Conservation (phyloP, 805 yeast species). For the Alloascoidea africana region DNA sequence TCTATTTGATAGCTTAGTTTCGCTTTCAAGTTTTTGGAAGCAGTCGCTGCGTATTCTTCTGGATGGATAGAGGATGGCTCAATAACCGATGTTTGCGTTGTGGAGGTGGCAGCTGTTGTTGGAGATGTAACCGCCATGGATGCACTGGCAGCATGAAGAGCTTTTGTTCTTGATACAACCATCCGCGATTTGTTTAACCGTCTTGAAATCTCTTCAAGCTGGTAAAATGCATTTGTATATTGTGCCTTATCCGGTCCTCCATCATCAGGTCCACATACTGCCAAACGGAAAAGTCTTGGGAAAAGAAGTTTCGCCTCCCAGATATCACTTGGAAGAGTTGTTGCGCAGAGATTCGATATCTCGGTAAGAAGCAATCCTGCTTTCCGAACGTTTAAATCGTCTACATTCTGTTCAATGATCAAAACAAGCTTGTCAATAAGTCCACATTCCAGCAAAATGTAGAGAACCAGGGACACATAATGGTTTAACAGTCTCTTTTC, state of each 20-base stretch:
- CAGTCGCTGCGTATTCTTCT: conserved; percentile 11
- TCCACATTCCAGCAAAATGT: conserved; percentile 38
- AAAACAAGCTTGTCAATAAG: conserved; percentile 31
- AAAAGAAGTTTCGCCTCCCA: conserved; percentile 12
- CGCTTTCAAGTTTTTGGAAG: conserved; percentile 10
- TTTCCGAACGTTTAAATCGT: conserved; percentile 34
- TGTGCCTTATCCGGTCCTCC: conserved; percentile 8
- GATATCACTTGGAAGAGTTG: conserved; percentile 35
- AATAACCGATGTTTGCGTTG: conserved; percentile 3
- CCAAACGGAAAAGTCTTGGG: conserved; percentile 12
- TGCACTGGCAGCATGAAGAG: neutral
- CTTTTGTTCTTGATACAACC: no score
- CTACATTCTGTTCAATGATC: conserved; percentile 26
- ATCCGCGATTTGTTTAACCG: conserved; percentile 22
- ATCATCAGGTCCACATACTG: conserved; percentile 8
- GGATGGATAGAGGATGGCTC: conserved; percentile 6
- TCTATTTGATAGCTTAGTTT: conserved; percentile 30
- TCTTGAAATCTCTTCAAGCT: conserved; percentile 30
- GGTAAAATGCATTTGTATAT: conserved; percentile 23
- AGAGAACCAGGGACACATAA: conserved; percentile 44
- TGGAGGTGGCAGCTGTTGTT: conserved; percentile 1
- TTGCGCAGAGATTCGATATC: conserved; percentile 35
- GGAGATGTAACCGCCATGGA: neutral
- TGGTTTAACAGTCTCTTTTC: conserved; percentile 29
- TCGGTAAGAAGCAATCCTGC: conserved; percentile 54